phyloP scores from a whole-genome alignment of 2,329 filamentous ascomycete genomes.

The Raffaelea albimanens region DNA sequence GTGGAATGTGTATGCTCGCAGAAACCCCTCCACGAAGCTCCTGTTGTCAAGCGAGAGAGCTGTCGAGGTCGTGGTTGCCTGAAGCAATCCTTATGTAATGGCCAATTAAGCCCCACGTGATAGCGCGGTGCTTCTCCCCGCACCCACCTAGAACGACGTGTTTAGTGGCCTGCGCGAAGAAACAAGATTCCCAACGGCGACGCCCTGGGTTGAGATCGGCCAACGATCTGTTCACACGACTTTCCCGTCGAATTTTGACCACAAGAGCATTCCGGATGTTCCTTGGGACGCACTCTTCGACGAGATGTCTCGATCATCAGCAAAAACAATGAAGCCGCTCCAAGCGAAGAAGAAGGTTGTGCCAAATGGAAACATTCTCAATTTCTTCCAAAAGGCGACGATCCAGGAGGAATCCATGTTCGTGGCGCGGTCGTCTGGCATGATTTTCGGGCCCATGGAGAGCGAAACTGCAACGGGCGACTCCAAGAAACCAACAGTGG shows the following conservation, averaged over 20 bases:
- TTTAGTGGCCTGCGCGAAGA: too few species aligned
- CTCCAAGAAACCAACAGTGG: conserved; percentile 10
- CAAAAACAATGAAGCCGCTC: conserved; percentile 4
- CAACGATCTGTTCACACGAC: too few species aligned
- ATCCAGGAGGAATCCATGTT: conserved; percentile 52
- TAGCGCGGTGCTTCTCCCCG: neutral
- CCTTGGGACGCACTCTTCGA: too few species aligned
- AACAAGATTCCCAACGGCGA: neutral
- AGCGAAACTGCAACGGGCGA: neutral
- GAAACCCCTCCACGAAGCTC: neutral
- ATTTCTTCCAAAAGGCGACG: conserved; percentile 63
- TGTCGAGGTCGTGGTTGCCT: too few species aligned
- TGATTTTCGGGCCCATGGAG: neutral
- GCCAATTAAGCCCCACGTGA: neutral
- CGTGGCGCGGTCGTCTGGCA: conserved; percentile 14
- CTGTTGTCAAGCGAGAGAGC: too few species aligned
- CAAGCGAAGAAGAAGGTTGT: neutral
- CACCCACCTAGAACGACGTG: neutral
- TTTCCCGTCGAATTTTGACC: too few species aligned
- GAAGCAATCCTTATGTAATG: too few species aligned
- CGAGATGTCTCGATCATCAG: neutral
- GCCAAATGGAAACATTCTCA: conserved; percentile 49
- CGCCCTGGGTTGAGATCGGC: too few species aligned
- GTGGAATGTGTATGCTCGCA: neutral
- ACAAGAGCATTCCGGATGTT: too few species aligned